Evolutionary conservation across 345 rosid genomes (phyloP), one percentile per base, ranked within the genome.

Genomic region (Camelina sativa): DNA sequence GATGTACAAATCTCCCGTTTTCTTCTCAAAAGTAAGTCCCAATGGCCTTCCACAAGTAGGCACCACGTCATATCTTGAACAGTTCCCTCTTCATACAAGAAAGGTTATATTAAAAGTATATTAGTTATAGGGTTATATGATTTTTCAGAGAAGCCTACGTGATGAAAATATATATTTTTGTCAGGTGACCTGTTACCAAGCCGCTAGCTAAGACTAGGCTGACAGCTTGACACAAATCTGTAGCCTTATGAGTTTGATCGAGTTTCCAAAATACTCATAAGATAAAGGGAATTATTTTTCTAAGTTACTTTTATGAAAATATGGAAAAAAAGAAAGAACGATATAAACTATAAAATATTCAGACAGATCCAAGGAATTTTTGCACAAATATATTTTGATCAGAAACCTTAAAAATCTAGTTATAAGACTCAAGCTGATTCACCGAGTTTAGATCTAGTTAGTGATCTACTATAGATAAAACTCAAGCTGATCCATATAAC

Each of bases 41-140:
- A 89, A 62, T 8, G 91, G 89, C 61, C 94, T 87, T 58, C 91
- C 94, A 76, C 94, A 89, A 1, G 76, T 11, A 50, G 84, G 84
- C 69, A 87, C 93, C 76, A 67, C 20, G 15, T 77, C 74, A 48
- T 34, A 6, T 12, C 1, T 51, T 22, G 71, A 66, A 35, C 71
- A 66, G 11, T 66, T 50, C 32, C 41, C 59, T 35, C 71, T 66
- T 44, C 74, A 62, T 0, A 62, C 34, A 43, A 41, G 37, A 16
- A 37, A 37, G 41, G 41, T 37, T 9, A 37, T 37, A 37, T 37
- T 8, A 8, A 37, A 37, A 37, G 11, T 37, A 37, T 37, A 37
- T 37, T 37, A 37, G 41, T 37, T 37, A 8, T 37, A 8, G 8
- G 9, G 3, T 37, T 37, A 9, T 37, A 2, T 37, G 41, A 37